phyloP scores from a whole-genome alignment of 2,329 filamentous ascomycete genomes.

The Colletotrichum acutatum region DNA sequence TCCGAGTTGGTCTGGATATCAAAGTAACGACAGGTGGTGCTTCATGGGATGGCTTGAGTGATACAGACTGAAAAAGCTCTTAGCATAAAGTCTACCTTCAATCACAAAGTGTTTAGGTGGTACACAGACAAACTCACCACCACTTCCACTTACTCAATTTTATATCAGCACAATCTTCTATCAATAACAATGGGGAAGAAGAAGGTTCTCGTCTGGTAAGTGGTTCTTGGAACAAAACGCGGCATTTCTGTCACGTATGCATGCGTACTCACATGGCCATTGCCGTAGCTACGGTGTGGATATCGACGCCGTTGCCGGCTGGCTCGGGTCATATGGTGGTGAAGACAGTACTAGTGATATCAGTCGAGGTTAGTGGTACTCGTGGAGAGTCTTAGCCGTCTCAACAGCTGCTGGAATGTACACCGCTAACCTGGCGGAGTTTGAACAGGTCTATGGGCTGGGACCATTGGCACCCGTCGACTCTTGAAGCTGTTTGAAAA shows the following conservation, averaged over 20 bases:
- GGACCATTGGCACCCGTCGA: constrained; percentile 72
- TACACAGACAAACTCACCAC: not conserved
- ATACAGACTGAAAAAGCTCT: not conserved
- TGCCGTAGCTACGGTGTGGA: constrained; percentile 71
- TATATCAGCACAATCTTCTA: not conserved
- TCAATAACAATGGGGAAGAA: constrained; percentile 39
- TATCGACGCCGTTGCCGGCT: constrained; percentile 79
- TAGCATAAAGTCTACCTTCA: not conserved
- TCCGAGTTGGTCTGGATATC: not conserved
- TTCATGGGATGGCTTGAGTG: not conserved
- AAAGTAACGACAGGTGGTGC: not conserved
- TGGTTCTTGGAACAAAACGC: not conserved
- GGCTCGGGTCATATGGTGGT: constrained; percentile 80
- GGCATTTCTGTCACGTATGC: not conserved
- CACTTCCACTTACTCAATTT: not conserved
- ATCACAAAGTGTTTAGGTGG: not conserved
- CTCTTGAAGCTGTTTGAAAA: constrained; percentile 79
- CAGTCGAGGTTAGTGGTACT: constrained; percentile 63
- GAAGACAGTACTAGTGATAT: constrained; percentile 80
- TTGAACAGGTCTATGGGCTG: constrained; percentile 69
- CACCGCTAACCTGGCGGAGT: not conserved
- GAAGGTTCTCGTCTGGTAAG: constrained; percentile 40
- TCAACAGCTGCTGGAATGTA: not conserved
- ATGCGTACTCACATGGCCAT: not conserved
- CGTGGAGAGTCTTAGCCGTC: no score